These are phyloP conservation scores for Fomitopsis palustris DNA, from an alignment of 1,284 basidiomycete species.

Conservation along the genomic window DNA sequence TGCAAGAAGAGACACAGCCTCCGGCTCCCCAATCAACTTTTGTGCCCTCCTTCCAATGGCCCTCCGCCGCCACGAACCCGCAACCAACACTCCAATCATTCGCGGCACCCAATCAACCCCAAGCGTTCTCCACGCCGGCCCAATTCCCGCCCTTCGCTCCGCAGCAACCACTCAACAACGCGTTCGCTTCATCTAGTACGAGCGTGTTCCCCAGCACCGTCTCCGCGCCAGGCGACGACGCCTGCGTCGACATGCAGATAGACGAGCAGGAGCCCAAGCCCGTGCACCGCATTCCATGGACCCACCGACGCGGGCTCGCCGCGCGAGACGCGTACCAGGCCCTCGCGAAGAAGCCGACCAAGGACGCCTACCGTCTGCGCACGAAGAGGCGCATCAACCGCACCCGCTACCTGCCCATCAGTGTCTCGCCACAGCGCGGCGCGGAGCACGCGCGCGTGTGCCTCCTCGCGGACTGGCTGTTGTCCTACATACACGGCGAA, in stretches of 20 bases:
- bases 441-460: background rate
- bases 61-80: background rate
- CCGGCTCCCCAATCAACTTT: background rate
- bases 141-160: no score
- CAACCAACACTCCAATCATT: background rate
- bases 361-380: background rate
- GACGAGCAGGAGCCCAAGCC: background rate
- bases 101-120: background rate
- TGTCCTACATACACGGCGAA: background rate
- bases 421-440: background rate
- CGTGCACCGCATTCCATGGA: background rate
- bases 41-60: background rate
- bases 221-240: background rate
- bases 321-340: background rate
- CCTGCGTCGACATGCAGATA: background rate
- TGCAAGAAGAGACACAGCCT: background rate
- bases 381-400: background rate
- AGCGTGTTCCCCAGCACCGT: background rate
- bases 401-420: background rate
- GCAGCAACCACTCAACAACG: no score
- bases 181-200: background rate
- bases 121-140: no score
- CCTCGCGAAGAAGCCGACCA: background rate
- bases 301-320: background rate
- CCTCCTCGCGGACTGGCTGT: background rate